phyloP scores from a whole-genome alignment of 192 early-diverging fungal species.

The Spizellomyces sp. region DNA sequence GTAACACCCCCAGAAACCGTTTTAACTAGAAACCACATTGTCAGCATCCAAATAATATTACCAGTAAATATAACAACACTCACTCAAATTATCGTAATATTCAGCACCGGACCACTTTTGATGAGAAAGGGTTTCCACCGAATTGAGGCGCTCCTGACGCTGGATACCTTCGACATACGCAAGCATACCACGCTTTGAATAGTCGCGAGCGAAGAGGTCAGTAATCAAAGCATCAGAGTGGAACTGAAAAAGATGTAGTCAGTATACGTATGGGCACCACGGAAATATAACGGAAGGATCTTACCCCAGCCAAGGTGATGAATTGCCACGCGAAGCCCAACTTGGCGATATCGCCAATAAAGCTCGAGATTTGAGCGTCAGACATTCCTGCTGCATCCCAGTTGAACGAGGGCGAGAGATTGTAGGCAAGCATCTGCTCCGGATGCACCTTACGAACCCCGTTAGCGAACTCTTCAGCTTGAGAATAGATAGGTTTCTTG shows the following conservation, averaged over 20 bases:
- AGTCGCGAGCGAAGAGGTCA: slow-evolving; percentile 86
- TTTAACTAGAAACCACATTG: slow-evolving; percentile 57
- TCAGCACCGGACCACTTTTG: slow-evolving; percentile 94
- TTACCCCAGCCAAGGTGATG: slow-evolving; percentile 88
- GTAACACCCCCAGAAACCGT: slow-evolving; percentile 92
- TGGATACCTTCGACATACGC: slow-evolving; percentile 93
- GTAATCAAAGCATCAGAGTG: slow-evolving; percentile 87
- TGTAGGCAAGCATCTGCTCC: slow-evolving; percentile 89
- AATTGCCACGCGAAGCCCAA: slow-evolving; percentile 99
- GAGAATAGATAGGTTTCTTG: slow-evolving; percentile 87
- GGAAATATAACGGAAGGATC: background rate
- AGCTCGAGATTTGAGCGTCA: slow-evolving; percentile 85
- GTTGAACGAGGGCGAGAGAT: slow-evolving; percentile 97
- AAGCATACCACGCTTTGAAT: slow-evolving; percentile 86
- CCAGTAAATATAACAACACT: slow-evolving; percentile 5
- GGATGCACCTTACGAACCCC: slow-evolving; percentile 83
- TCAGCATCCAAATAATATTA: background rate
- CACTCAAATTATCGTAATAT: slow-evolving; percentile 82
- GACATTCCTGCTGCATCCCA: slow-evolving; percentile 96
- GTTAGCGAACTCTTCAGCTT: slow-evolving; percentile 87
- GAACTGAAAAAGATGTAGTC: slow-evolving; percentile 47
- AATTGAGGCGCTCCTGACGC: slow-evolving; percentile 85
- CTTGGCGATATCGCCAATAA: slow-evolving; percentile 79
- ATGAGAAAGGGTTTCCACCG: slow-evolving; percentile 90
- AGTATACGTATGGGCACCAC: background rate